Evolutionary conservation across 345 rosid species (phyloP).

Genomic region (Cardamine resedifolia): DNA sequence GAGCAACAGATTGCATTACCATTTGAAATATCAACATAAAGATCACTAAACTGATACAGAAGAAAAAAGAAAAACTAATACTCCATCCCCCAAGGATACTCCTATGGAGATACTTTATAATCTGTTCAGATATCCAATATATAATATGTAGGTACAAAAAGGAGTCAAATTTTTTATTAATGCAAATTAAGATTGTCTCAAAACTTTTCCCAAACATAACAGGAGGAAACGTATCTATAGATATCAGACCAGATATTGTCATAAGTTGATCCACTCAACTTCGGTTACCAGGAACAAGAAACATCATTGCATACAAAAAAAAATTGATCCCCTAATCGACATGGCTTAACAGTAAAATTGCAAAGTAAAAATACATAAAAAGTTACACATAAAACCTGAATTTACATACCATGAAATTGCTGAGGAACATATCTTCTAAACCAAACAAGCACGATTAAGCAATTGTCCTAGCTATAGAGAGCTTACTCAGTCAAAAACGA

Average conservation of each 20-base stretch:
- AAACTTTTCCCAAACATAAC: neutral
- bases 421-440: neutral
- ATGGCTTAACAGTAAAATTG: neutral
- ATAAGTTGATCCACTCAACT: neutral
- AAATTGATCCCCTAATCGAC: neutral
- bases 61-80: neutral
- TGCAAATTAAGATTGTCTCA: neutral
- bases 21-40: neutral
- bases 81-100: neutral
- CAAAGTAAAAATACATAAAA: neutral
- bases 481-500: neutral
- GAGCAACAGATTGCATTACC: conserved; percentile 7
- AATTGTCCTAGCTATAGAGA: neutral
- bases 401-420: neutral
- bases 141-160: neutral
- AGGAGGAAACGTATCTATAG: conserved; percentile 1
- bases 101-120: neutral
- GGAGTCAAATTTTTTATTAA: neutral
- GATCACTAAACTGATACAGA: conserved; percentile 9
- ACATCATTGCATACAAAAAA: neutral
- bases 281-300: conserved; percentile 5
- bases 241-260: neutral
- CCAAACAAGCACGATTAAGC: neutral
- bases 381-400: neutral
- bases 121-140: neutral